These are phyloP conservation scores for Trichoderma sp. DNA, from an alignment of 2,329 filamentous ascomycete species.

Conservation along the genomic window DNA sequence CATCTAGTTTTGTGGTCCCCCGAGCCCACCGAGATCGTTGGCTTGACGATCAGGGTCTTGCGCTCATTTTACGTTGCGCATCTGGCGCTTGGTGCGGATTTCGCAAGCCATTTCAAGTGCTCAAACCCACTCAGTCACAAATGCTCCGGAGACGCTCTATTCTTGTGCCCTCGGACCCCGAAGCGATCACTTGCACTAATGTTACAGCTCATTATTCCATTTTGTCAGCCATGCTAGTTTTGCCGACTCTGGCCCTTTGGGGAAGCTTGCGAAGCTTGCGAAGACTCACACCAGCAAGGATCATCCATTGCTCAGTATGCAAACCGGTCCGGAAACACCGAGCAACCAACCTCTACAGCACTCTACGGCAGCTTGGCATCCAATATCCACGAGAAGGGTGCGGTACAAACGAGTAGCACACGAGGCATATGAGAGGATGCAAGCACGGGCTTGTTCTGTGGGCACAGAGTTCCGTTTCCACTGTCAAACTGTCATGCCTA, in stretches of 20 bases:
- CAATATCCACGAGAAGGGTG: neutral
- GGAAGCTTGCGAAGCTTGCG: neutral
- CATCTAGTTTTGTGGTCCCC: neutral
- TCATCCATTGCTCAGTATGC: neutral
- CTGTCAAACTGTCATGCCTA: neutral
- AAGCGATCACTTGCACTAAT: neutral
- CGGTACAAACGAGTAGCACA: neutral
- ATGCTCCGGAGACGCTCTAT: neutral
- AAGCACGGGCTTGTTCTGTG: neutral
- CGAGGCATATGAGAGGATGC: neutral
- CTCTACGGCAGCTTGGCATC: neutral
- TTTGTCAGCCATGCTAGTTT: neutral
- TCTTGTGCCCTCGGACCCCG: neutral
- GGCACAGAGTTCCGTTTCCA: neutral
- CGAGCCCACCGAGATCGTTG: constrained; percentile 12
- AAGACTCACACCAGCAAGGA: neutral
- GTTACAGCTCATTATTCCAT: constrained; percentile 5
- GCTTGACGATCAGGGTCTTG: constrained; percentile 19
- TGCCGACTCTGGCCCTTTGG: neutral
- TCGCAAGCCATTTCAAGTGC: neutral
- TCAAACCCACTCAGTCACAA: neutral
- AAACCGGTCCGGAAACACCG: neutral
- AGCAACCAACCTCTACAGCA: neutral
- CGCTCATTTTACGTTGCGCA: constrained; percentile 8
- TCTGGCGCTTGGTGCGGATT: constrained; percentile 10